These are phyloP conservation scores for Raddia guianensis DNA, from an alignment of 176 grass and related monocot species.

Conservation along the genomic window DNA sequence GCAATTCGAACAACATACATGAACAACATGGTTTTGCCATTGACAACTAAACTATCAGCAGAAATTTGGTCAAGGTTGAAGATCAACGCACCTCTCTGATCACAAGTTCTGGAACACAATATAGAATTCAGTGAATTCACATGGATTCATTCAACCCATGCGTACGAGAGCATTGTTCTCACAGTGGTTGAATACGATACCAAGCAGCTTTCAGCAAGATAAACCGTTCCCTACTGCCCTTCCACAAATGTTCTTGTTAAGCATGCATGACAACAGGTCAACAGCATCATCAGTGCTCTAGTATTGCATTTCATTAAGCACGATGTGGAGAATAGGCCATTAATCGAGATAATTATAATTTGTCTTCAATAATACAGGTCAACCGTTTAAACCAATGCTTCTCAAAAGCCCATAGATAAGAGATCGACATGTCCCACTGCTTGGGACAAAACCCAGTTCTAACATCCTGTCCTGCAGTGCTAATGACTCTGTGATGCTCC, in stretches of 20 bases:
- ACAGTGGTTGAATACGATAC: neutral
- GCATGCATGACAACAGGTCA: neutral
- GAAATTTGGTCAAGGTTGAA: neutral
- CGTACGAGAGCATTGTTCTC: neutral
- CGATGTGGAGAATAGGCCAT: neutral
- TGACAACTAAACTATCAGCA: neutral
- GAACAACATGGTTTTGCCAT: too few species aligned
- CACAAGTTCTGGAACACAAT: neutral
- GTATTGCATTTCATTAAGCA: neutral
- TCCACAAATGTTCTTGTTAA: neutral
- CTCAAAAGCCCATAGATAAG: constrained; percentile 70
- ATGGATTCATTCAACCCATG: neutral
- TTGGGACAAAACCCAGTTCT: constrained; percentile 71
- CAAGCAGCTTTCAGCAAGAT: neutral
- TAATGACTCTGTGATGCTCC: constrained; percentile 46
- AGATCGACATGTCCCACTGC: constrained; percentile 65
- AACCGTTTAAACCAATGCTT: constrained; percentile 35
- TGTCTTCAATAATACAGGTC: neutral
- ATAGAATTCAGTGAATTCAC: neutral
- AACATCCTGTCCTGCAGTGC: constrained; percentile 77
- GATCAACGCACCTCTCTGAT: neutral
- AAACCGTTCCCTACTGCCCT: neutral
- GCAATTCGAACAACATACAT: too few species aligned
- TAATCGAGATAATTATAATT: constrained; percentile 15
- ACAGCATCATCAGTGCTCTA: neutral